Evolutionary conservation across 2,329 filamentous ascomycete species (phyloP).

Genomic region (Penicillium sp.): DNA sequence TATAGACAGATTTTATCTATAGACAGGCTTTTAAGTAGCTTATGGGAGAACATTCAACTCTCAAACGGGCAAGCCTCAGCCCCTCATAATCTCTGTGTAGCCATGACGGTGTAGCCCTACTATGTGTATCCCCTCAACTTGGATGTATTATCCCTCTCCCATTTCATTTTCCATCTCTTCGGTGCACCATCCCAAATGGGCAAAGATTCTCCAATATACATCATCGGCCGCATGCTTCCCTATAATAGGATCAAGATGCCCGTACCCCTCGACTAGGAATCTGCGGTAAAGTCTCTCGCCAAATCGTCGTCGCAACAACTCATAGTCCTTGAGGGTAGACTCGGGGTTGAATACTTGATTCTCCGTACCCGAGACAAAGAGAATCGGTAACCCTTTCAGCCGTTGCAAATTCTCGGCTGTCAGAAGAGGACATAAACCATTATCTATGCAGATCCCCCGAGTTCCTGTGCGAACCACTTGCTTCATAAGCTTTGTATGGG

Average conservation of each 20-base stretch:
- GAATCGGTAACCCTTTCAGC: constrained; percentile 22
- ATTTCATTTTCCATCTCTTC: neutral
- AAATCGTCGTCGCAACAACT: constrained; percentile 21
- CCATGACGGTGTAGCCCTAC: neutral
- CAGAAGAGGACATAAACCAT: constrained; percentile 4
- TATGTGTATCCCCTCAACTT: neutral
- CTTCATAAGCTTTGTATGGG: constrained; percentile 27
- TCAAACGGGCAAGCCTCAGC: neutral
- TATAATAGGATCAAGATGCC: constrained; percentile 29
- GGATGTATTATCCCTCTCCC: neutral
- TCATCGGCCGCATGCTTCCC: constrained; percentile 18
- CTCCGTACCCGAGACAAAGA: constrained; percentile 23
- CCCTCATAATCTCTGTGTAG: neutral
- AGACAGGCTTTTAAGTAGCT: neutral
- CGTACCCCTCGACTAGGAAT: constrained; percentile 22
- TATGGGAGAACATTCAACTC: neutral
- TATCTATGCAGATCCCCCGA: neutral
- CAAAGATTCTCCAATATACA: constrained; percentile 16
- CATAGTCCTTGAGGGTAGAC: constrained; percentile 24
- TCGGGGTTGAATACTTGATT: constrained; percentile 28
- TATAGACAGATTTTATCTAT: neutral
- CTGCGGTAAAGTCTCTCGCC: constrained; percentile 18
- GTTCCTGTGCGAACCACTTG: constrained; percentile 28
- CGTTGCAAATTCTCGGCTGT: constrained; percentile 12
- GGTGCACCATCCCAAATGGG: neutral